Base-by-base conservation (phyloP, 106 monocot genomes). In the Dioscorea alata region DNA sequence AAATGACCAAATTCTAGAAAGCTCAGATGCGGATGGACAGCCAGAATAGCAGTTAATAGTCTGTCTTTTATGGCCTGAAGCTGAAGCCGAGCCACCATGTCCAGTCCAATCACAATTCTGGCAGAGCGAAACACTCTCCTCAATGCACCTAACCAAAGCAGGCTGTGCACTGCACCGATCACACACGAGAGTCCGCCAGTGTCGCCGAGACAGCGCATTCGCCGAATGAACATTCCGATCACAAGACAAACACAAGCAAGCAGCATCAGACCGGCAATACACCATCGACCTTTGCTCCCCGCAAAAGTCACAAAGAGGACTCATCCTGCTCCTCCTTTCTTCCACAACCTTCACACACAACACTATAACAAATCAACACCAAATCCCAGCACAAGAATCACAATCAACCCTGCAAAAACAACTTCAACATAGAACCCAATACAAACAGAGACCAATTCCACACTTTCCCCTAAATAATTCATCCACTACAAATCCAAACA, bases 41-140 rank as follows among this genome's bases (percentile, higher is more conserved):
- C 71, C 71, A 23, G 71, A 60, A 23, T 71, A 71, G 21, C 59
- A 22, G 71, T 60, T 60, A 60, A 71, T 71, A 16, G 59, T 60
- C 71, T 60, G 71, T 35, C 60, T 71, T 19, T 59, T 71, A 60
- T 71, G 71, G 20, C 56, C 35, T 33, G 71, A 60, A 48, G 71
- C 71, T 56, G 71, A 59, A 15, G 23, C 60, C 16, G 54, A 18
- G 20, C 22, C n/a, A 31, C 62, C 24, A 48, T 63, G 50, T 34
- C 4, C 68, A 68, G 53, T 73, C 82, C 78, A 82, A 52, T 82
- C 82, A 82, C 82, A 82, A 66, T 57, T 73, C 51, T 74, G 82
- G 64, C 82, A 82, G 60, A 82, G 77, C 2, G 82, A 82, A 48
- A 65, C 19, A 19, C 66, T 74, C 57, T 83, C 83, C 60, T 83